Percentiles rank a stretch among this genome's conserved stretches.
Conservation (phyloP, 148 eudicot species). For the Camellia sinensis region DNA sequence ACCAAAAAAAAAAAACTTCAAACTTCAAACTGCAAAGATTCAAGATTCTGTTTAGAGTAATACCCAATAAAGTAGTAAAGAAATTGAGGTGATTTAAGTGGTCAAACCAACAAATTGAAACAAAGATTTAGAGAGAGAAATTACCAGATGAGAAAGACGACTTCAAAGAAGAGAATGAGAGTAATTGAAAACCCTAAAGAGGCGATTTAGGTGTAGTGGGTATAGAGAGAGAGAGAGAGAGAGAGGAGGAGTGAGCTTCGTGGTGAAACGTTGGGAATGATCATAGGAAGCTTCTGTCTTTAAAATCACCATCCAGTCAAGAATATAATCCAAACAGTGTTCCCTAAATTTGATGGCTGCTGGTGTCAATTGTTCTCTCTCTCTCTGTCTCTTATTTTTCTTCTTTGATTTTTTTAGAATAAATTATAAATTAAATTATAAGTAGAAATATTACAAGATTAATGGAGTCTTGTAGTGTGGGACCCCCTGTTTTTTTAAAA, state of each 20-base stretch:
- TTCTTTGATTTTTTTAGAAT: too few relatives aligned
- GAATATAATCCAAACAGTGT: too few relatives aligned
- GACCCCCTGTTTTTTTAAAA: too few relatives aligned
- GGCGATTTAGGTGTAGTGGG: neutral
- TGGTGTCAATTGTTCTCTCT: too few relatives aligned
- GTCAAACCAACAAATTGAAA: neutral
- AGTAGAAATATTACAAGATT: too few relatives aligned
- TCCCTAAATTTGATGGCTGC: too few relatives aligned
- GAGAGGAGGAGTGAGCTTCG: slow-evolving; percentile 1
- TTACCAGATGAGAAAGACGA: neutral
- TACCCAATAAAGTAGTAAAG: neutral
- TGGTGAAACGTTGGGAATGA: slow-evolving; percentile 6
- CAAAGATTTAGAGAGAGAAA: neutral
- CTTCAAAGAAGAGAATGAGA: neutral
- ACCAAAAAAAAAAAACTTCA: neutral
- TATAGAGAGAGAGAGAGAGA: neutral
- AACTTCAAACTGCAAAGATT: neutral
- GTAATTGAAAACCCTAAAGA: slow-evolving; percentile 11
- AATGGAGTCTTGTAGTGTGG: too few relatives aligned
- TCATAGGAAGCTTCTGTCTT: slow-evolving; percentile 6
- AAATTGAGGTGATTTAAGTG: neutral
- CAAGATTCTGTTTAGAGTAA: neutral
- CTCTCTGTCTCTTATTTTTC: too few relatives aligned
- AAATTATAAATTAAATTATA: too few relatives aligned
- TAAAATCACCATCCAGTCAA: neutral